phyloP scores from a whole-genome alignment of 1,284 basidiomycete species.

The Sporisorium reilianum region DNA sequence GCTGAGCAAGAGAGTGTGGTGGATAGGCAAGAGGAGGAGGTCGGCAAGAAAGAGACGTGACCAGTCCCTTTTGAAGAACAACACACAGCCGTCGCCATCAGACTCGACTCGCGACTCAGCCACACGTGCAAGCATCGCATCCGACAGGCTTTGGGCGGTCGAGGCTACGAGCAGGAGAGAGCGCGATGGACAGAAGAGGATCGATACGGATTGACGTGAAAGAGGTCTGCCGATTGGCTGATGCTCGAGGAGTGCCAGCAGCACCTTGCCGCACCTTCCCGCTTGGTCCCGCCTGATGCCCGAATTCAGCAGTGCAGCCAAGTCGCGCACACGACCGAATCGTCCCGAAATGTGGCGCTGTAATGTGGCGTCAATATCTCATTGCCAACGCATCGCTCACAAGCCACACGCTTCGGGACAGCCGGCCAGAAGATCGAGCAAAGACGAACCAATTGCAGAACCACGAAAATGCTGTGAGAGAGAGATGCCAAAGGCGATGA shows the following conservation, averaged over 20 bases:
- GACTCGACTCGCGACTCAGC: background rate
- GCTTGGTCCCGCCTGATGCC: too few relatives aligned
- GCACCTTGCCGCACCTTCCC: too few relatives aligned
- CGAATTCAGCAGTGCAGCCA: too few relatives aligned
- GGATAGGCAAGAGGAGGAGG: background rate
- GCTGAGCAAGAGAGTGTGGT: background rate
- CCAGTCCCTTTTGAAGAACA: background rate
- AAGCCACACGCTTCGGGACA: background rate
- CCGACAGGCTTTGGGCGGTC: too few relatives aligned
- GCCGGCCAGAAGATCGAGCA: background rate
- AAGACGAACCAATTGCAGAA: background rate
- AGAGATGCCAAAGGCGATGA: background rate
- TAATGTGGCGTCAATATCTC: too few relatives aligned
- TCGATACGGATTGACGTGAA: background rate
- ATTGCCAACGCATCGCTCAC: background rate
- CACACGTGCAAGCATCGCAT: background rate
- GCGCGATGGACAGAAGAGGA: too few relatives aligned
- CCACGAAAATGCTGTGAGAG: background rate
- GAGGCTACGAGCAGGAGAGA: background rate
- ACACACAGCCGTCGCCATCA: background rate
- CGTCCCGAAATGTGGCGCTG: too few relatives aligned
- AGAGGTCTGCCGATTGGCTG: too few relatives aligned
- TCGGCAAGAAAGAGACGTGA: background rate
- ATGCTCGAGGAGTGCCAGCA: too few relatives aligned
- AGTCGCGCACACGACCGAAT: too few relatives aligned